Base-by-base conservation (phyloP, 2,329 filamentous ascomycete genomes). In the Chaetomium olivaceum region DNA sequence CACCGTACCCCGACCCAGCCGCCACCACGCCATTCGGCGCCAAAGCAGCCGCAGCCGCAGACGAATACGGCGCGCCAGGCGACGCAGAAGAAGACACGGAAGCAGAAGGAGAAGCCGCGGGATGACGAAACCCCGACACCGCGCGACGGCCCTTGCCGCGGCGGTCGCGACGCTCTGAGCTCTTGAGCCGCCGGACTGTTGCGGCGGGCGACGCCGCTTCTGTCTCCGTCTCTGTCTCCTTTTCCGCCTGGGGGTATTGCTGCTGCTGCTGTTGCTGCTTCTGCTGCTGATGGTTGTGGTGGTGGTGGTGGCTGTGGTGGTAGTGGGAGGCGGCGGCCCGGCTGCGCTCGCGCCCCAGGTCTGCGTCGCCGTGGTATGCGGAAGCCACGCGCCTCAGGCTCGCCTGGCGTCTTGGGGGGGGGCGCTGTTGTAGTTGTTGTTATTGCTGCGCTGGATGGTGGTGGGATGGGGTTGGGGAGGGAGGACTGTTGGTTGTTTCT, bases 371-470 rank as follows among this genome's bases (percentile, higher is more conserved):
- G 6, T 43, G 62, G 9, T 33, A 60, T 57, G 2, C n/a, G 14
- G 27, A 12, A 5, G 60, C 14, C 9, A 55, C 43, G 43, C 61
- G 51, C 11, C 60, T 52, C 21, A 71, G 54, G 46, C 71, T 72
- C 21, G 66, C 51, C 16, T 62, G 62, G 29, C 63, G 62, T 63
- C 21, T 66, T 33, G 69, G 69, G 23, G 69, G 16, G 39, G 39
- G 54, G 50, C 25, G 59, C 63, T 14, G 58, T 58, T 36, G 33
- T 9, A 8, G 31, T 6, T 9, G 31, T 31, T 31, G 11, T 6
- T 14, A 51, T 43, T 14, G 8, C 46, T 12, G 46, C 46, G 2
- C 46, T 21, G 7, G n/a, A 3, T 48, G n/a, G 3, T 48, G n/a
- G n/a, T 12, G 46, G n/a, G 46, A 9, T 4, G 46, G n/a, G 21